Conservation (phyloP, 192 early-diverging fungal genomes). For the Dispira simplex region DNA sequence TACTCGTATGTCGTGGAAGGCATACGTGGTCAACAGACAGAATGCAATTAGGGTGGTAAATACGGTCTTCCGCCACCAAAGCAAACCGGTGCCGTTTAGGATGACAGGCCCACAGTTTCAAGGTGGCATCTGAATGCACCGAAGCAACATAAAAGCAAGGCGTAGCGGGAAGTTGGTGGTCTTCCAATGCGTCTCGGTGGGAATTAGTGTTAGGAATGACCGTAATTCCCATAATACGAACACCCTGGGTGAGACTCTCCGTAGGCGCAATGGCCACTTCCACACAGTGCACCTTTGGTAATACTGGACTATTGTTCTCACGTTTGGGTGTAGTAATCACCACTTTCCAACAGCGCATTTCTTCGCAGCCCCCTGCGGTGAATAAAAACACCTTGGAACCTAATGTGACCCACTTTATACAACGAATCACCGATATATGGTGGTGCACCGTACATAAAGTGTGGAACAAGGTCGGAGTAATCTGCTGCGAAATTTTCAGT, state of each 20-base stretch:
- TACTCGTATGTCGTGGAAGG: background rate
- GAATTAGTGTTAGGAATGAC: slow-evolving; percentile 15
- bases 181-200: no score
- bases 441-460: slow-evolving; percentile 16
- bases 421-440: slow-evolving; percentile 36
- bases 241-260: slow-evolving; percentile 5
- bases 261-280: slow-evolving; percentile 13
- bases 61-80: slow-evolving; percentile 13
- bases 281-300: slow-evolving; percentile 23
- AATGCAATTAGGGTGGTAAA: slow-evolving; percentile 14
- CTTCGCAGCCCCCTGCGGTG: slow-evolving; percentile 45
- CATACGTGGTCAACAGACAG: slow-evolving; percentile 14
- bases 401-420: slow-evolving; percentile 24
- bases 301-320: slow-evolving; percentile 5
- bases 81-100: background rate
- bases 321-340: slow-evolving; percentile 11
- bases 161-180: no score
- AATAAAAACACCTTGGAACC: background rate
- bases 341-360: slow-evolving; percentile 49
- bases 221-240: slow-evolving; percentile 59
- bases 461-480: background rate
- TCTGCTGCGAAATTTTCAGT: background rate
- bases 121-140: slow-evolving; percentile 55
- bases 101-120: slow-evolving; percentile 25
- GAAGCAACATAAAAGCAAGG: slow-evolving; percentile 20